Evolutionary conservation across 2,329 filamentous ascomycete species (phyloP).

Genomic region (Ciborinia camelliae): DNA sequence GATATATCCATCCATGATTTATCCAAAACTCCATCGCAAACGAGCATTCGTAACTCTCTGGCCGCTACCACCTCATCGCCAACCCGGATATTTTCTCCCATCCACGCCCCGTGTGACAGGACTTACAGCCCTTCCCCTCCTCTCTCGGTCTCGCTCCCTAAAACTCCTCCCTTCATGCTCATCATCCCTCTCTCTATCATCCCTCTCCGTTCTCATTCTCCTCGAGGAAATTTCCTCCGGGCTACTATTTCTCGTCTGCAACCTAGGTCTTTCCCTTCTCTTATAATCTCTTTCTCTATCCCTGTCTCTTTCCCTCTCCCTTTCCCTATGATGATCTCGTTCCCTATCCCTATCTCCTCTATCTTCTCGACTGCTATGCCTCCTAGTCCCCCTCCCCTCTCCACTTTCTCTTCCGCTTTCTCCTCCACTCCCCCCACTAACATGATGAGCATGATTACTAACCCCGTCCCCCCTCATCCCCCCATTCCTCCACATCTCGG

Average conservation of each 20-base stretch:
- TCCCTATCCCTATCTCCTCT: constrained; percentile 20
- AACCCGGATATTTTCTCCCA: constrained; percentile 33
- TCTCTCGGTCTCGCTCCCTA: constrained; percentile 26
- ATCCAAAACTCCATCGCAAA: not conserved
- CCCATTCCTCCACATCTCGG: constrained; percentile 21
- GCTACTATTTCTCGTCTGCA: constrained; percentile 15
- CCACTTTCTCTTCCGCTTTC: constrained; percentile 18
- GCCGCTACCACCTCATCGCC: not conserved
- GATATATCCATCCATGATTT: not conserved
- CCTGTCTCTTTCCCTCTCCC: constrained; percentile 24
- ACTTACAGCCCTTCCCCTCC: constrained; percentile 26
- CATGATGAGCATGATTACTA: constrained; percentile 19
- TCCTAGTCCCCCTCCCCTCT: constrained; percentile 21
- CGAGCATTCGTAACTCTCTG: not conserved
- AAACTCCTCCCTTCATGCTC: constrained; percentile 20
- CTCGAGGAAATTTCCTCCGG: constrained; percentile 11
- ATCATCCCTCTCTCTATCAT: constrained; percentile 21
- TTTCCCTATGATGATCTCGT: constrained; percentile 11
- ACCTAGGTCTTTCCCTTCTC: constrained; percentile 4
- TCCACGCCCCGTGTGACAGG: constrained; percentile 34
- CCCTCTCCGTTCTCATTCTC: constrained; percentile 21
- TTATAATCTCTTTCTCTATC: constrained; percentile 20
- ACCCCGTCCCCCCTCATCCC: constrained; percentile 21
- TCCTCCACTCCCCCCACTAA: constrained; percentile 17
- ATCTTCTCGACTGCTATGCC: constrained; percentile 24